Evolutionary conservation across 768 basidiomycete species (phyloP).

Genomic region (Neoboletus subvelutipes): DNA sequence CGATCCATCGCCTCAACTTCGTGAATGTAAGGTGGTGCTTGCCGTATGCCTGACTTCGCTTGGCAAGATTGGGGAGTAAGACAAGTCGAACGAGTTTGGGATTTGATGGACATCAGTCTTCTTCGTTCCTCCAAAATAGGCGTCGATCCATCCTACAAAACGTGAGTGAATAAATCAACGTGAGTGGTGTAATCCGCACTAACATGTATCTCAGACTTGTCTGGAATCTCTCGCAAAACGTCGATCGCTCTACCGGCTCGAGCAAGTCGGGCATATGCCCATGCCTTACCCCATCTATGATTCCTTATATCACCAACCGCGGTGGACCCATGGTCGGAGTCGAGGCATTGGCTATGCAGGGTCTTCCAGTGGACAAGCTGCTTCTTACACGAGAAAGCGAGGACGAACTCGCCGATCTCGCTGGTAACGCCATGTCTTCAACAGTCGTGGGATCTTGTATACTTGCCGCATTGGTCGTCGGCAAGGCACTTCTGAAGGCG

Average conservation of each 20-base stretch:
- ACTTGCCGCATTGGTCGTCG: constrained; percentile 72
- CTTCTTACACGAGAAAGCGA: constrained; percentile 90
- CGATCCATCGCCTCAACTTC: not conserved
- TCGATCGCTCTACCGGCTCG: constrained; percentile 85
- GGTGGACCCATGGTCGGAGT: constrained; percentile 94
- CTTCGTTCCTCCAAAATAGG: constrained; percentile 79
- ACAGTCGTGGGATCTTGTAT: constrained; percentile 94
- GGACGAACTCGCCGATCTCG: constrained; percentile 90
- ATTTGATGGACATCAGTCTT: constrained; percentile 88
- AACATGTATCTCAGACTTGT: constrained; percentile 55
- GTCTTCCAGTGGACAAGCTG: constrained; percentile 88
- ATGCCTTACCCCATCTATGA: constrained; percentile 95
- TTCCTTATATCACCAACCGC: constrained; percentile 92
- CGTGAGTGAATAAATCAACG: constrained; percentile 48
- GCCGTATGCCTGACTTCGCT: constrained; percentile 83
- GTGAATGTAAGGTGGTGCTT: constrained; percentile 60
- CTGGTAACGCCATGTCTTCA: constrained; percentile 97
- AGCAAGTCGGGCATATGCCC: constrained; percentile 82
- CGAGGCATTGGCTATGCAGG: constrained; percentile 92
- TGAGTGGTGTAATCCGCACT: not conserved
- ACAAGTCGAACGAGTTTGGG: constrained; percentile 94
- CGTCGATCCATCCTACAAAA: constrained; percentile 85
- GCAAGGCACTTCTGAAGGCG: constrained; percentile 61
- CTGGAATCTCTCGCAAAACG: constrained; percentile 97
- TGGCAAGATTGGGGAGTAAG: constrained; percentile 94